phyloP scores from a whole-genome alignment of 306 rosid genomes.

The Quercus engelmannii region DNA sequence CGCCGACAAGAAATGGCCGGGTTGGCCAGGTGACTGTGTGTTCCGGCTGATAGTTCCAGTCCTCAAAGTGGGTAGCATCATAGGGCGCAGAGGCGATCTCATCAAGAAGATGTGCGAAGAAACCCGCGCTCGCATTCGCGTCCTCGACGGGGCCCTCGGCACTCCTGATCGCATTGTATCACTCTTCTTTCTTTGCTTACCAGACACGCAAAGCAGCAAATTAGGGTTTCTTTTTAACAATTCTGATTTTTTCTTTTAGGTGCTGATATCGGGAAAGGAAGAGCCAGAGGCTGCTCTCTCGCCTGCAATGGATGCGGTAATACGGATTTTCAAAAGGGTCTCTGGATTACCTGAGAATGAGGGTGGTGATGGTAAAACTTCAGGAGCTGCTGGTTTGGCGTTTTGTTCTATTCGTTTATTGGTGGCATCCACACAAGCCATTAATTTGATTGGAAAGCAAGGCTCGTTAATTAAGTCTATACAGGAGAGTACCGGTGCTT shows the following conservation, averaged over 20 bases:
- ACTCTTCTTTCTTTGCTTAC: conserved; percentile 1
- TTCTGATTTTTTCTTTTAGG: conserved; percentile 43
- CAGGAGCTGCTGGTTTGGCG: conserved; percentile 47
- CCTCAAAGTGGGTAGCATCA: conserved; percentile 84
- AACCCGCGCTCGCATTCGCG: conserved; percentile 92
- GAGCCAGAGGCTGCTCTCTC: conserved; percentile 72
- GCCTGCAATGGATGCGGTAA: conserved; percentile 94
- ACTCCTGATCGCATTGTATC: conserved; percentile 80
- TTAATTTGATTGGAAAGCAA: conserved; percentile 94
- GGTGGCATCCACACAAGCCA: conserved; percentile 96
- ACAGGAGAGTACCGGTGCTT: conserved; percentile 75
- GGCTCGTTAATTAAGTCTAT: conserved; percentile 89
- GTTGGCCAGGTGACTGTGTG: conserved; percentile 95
- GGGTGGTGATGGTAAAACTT: conserved; percentile 28
- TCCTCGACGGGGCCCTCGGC: conserved; percentile 82
- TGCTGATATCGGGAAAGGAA: conserved; percentile 87
- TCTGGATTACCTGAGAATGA: conserved; percentile 73
- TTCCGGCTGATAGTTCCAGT: conserved; percentile 88
- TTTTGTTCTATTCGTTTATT: conserved; percentile 72
- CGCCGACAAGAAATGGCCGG: conserved; percentile 76
- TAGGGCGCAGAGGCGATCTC: conserved; percentile 93
- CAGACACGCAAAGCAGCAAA: neutral
- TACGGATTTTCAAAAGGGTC: conserved; percentile 78
- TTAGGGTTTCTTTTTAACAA: neutral
- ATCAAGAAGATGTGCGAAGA: conserved; percentile 90